These are phyloP conservation scores for Hanseniaspora valbyensis DNA, from an alignment of 805 yeast species.

Conservation along the genomic window DNA sequence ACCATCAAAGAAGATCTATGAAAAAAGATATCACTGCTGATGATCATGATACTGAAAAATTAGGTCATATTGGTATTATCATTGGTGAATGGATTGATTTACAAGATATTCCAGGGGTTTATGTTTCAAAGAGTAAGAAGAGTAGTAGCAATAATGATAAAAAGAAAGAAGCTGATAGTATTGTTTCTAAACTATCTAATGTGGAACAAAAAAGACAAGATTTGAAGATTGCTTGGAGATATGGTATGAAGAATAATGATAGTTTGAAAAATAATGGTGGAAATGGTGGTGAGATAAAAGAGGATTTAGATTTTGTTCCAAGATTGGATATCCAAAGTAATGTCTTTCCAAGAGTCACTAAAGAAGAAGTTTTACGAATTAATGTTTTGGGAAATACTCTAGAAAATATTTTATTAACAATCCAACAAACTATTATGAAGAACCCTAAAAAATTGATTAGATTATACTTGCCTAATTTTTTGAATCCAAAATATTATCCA, in stretches of 20 bases:
- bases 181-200: slow-evolving; percentile 16
- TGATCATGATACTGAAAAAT: slow-evolving; percentile 1
- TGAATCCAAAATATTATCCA: slow-evolving; percentile 66
- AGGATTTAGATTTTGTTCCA: slow-evolving; percentile 45
- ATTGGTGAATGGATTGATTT: slow-evolving; percentile 14
- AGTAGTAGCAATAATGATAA: background rate
- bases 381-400: slow-evolving; percentile 21
- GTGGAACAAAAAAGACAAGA: slow-evolving; percentile 30
- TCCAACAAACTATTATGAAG: slow-evolving; percentile 36
- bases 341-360: slow-evolving; percentile 53
- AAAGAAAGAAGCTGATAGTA: slow-evolving; percentile 5
- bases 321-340: slow-evolving; percentile 71
- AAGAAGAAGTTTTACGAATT: slow-evolving; percentile 43
- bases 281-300: slow-evolving; percentile 20
- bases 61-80: slow-evolving; percentile 10
- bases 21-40: slow-evolving; percentile 5
- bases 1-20: slow-evolving; percentile 13
- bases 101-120: slow-evolving; percentile 14
- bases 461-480: slow-evolving; percentile 60
- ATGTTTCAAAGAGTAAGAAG: slow-evolving; percentile 11
- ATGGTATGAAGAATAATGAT: slow-evolving; percentile 42
- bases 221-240: slow-evolving; percentile 90
- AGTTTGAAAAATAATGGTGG: slow-evolving; percentile 21
- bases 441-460: slow-evolving; percentile 44
- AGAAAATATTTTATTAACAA: slow-evolving; percentile 30